These are phyloP conservation scores for Corylus heterophylla DNA, from an alignment of 306 rosid species.

Conservation along the genomic window DNA sequence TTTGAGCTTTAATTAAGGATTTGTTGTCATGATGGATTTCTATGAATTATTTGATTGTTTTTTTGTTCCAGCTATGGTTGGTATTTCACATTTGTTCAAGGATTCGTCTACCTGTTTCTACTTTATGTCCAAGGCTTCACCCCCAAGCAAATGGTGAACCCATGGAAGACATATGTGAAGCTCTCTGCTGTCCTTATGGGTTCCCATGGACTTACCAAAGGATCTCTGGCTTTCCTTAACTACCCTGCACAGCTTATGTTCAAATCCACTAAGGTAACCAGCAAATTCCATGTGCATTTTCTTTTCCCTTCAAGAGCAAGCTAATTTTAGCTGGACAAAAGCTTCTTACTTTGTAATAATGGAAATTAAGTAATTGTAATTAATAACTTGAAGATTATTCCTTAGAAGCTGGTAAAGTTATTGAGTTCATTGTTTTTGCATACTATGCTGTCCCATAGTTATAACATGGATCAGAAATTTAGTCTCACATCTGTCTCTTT, in stretches of 20 bases:
- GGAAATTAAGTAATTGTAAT: background rate
- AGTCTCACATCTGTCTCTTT: too few relatives aligned
- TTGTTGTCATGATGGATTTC: slow-evolving; percentile 4
- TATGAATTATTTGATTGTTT: slow-evolving; percentile 24
- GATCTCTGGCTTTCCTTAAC: slow-evolving; percentile 92
- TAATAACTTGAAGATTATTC: background rate
- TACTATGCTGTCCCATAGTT: background rate
- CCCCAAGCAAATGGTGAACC: slow-evolving; percentile 96
- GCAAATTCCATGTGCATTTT: slow-evolving; percentile 6
- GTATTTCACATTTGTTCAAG: slow-evolving; percentile 98
- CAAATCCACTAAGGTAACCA: slow-evolving; percentile 87
- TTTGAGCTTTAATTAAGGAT: slow-evolving; percentile 16
- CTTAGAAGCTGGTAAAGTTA: background rate
- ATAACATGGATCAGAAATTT: background rate
- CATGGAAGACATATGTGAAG: slow-evolving; percentile 97
- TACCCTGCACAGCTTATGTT: slow-evolving; percentile 99
- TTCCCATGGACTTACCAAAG: slow-evolving; percentile 97
- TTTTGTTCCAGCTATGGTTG: slow-evolving; percentile 86
- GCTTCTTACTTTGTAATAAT: background rate
- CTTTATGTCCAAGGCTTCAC: slow-evolving; percentile 91
- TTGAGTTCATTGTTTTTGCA: background rate
- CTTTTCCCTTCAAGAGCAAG: background rate
- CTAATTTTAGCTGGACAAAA: slow-evolving; percentile 12
- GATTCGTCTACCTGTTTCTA: slow-evolving; percentile 84
- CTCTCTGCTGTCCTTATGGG: slow-evolving; percentile 95